Percentiles rank a stretch among this genome's conserved stretches.
Conservation (phyloP, 2,329 filamentous ascomycete genomes). For the Sporothrix pallida region DNA sequence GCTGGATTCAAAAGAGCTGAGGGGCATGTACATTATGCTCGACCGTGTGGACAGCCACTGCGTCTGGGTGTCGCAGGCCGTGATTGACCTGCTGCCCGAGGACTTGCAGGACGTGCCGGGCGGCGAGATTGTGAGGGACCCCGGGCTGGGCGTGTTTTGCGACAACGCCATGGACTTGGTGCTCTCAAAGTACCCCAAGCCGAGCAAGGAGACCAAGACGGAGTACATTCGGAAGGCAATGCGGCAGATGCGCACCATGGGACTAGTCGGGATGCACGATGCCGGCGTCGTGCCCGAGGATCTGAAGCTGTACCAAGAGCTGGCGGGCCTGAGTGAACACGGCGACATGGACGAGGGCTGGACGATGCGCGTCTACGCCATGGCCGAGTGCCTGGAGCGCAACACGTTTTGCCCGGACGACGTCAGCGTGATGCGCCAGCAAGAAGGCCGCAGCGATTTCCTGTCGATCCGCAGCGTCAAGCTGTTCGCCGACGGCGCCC, state of each 20-base stretch:
- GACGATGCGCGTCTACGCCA: constrained; percentile 69
- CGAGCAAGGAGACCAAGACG: constrained; percentile 58
- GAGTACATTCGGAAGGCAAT: constrained; percentile 65
- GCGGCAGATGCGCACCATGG: constrained; percentile 65
- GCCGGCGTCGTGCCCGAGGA: constrained; percentile 65
- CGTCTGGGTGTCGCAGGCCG: constrained; percentile 69
- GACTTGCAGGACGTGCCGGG: constrained; percentile 62
- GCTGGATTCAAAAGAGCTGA: constrained; percentile 59
- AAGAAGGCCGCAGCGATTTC: constrained; percentile 52
- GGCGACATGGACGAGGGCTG: constrained; percentile 58
- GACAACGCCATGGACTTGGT: constrained; percentile 74
- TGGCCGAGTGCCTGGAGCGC: constrained; percentile 68
- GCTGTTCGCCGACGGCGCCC: constrained; percentile 71
- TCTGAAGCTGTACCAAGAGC: constrained; percentile 58
- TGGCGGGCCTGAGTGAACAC: constrained; percentile 47
- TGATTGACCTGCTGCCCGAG: constrained; percentile 64
- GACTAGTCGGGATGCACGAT: constrained; percentile 72
- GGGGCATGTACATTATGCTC: constrained; percentile 68
- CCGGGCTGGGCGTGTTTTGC: constrained; percentile 72
- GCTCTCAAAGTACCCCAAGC: constrained; percentile 61
- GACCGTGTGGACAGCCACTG: constrained; percentile 74
- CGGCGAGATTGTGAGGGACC: constrained; percentile 66
- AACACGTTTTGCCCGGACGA: constrained; percentile 67
- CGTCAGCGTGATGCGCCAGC: constrained; percentile 49
- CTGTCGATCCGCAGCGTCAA: constrained; percentile 69